Conservation (phyloP, 2,329 filamentous ascomycete genomes). For the Arachnomyces sp. region DNA sequence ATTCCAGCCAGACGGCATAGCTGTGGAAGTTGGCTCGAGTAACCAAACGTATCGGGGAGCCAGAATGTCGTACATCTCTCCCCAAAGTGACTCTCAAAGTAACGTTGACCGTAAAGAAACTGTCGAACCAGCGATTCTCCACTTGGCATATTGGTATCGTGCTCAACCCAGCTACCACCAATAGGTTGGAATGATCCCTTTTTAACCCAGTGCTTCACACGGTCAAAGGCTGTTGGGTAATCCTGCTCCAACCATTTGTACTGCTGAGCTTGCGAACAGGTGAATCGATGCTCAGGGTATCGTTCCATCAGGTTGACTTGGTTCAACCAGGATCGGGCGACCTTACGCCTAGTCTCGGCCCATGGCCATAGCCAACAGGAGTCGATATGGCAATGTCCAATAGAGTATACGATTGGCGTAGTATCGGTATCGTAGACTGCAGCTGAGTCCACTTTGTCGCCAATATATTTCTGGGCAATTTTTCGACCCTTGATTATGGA, state of each 20-base stretch:
- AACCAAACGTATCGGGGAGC: conserved; percentile 97
- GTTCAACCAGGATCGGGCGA: conserved; percentile 91
- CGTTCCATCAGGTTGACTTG: conserved; percentile 92
- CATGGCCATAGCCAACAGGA: conserved; percentile 98
- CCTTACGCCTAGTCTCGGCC: conserved; percentile 94
- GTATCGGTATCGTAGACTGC: conserved; percentile 73
- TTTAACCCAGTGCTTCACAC: conserved; percentile 84
- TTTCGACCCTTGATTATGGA: conserved; percentile 72
- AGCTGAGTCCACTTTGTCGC: conserved; percentile 68
- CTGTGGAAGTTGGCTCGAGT: conserved; percentile 89
- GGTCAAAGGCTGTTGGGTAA: conserved; percentile 81
- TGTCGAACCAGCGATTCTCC: conserved; percentile 90
- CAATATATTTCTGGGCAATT: conserved; percentile 76
- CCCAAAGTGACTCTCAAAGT: conserved; percentile 89
- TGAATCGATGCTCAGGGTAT: conserved; percentile 89
- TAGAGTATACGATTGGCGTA: conserved; percentile 70
- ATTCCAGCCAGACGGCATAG: conserved; percentile 90
- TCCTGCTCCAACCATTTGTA: conserved; percentile 93
- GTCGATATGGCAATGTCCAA: conserved; percentile 96
- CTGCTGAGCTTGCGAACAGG: conserved; percentile 89
- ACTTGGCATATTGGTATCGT: conserved; percentile 95
- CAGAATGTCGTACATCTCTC: conserved; percentile 86
- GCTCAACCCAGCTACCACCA: conserved; percentile 96
- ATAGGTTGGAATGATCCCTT: conserved; percentile 89
- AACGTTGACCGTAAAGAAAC: conserved; percentile 90